Conservation (phyloP, 805 yeast species). For the Pichia insulana region DNA sequence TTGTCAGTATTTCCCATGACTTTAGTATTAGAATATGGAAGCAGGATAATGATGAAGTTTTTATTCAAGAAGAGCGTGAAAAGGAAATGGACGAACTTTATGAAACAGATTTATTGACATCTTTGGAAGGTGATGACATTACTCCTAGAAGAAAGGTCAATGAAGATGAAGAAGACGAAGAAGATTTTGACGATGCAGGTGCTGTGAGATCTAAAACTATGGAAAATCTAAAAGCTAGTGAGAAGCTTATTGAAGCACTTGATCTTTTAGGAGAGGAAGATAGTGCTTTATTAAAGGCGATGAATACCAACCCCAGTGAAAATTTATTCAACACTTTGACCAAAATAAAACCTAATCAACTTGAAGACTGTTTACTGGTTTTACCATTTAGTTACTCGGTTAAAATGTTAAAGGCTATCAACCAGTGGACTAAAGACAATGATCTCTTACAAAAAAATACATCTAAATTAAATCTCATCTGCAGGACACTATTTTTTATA, state of each 20-base stretch:
- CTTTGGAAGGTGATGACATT: conserved; percentile 51
- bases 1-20: conserved; percentile 85
- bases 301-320: conserved; percentile 61
- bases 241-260: conserved; percentile 82
- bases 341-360: conserved; percentile 71
- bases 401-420: conserved; percentile 62
- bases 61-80: conserved; percentile 93
- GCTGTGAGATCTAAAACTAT: conserved; percentile 74
- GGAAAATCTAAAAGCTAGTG: conserved; percentile 93
- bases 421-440: conserved; percentile 54
- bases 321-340: conserved; percentile 67
- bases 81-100: conserved; percentile 89
- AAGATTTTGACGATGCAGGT: conserved; percentile 44
- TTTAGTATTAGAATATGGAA: conserved; percentile 90
- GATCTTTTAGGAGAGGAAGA: conserved; percentile 73
- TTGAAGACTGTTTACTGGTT: conserved; percentile 88
- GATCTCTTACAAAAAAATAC: conserved; percentile 33
- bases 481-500: conserved; percentile 69
- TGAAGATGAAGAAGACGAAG: conserved; percentile 31
- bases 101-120: conserved; percentile 68
- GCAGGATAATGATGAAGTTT: conserved; percentile 91
- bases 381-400: conserved; percentile 81
- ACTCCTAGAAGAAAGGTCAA: conserved; percentile 28
- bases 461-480: conserved; percentile 51
- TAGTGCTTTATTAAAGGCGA: conserved; percentile 67